These are phyloP conservation scores for Alternaria rosae DNA, from an alignment of 2,329 filamentous ascomycete genomes.

Conservation along the genomic window DNA sequence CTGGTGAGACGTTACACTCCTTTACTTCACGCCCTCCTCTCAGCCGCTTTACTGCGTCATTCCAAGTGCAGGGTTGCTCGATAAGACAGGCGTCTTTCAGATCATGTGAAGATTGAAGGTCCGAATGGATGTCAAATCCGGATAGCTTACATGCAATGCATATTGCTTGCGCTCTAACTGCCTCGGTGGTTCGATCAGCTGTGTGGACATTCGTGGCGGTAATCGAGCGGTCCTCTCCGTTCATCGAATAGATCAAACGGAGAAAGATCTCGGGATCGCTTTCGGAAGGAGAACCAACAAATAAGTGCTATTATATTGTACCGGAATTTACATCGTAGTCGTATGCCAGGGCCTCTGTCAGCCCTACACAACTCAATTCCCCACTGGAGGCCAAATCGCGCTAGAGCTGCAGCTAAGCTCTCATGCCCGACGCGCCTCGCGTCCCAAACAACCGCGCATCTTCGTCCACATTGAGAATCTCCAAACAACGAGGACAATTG, in stretches of 20 bases:
- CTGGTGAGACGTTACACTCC: not conserved
- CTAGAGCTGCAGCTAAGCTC: conserved; percentile 22
- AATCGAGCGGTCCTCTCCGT: not conserved
- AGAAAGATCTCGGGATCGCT: not conserved
- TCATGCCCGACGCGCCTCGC: conserved; percentile 28
- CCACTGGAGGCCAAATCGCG: conserved; percentile 21
- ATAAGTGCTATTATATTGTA: too few relatives aligned
- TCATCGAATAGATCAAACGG: not conserved
- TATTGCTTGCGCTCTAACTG: not conserved
- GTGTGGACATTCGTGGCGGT: not conserved
- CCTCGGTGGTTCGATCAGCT: not conserved
- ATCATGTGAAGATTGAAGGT: not conserved
- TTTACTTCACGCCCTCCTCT: not conserved
- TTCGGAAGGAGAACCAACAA: not conserved
- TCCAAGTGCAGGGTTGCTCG: not conserved
- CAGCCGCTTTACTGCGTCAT: not conserved
- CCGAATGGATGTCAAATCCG: not conserved
- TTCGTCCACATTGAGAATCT: conserved; percentile 3
- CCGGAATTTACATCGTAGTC: not conserved
- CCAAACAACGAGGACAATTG: conserved; percentile 16
- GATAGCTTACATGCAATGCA: not conserved
- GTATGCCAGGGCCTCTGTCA: not conserved
- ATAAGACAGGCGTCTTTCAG: not conserved
- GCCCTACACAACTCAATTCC: conserved; percentile 11
- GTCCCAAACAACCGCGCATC: conserved; percentile 21